Conservation (phyloP, 257 asterid genomes). For the Osmanthus fragrans region DNA sequence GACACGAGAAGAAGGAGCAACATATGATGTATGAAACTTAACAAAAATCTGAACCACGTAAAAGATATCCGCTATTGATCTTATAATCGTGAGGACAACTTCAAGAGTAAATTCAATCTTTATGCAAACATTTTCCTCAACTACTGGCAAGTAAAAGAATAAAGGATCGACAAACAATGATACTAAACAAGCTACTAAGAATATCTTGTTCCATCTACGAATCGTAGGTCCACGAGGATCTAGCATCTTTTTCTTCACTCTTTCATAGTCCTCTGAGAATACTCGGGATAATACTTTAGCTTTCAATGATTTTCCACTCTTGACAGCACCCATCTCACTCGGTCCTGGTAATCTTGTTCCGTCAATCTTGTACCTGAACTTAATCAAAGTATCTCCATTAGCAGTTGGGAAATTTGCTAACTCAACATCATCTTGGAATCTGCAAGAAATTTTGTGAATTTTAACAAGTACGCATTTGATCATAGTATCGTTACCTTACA, state of each 20-base stretch:
- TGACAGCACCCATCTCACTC: constrained; percentile 35
- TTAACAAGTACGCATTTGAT: too few relatives aligned
- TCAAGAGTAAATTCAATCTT: constrained; percentile 68
- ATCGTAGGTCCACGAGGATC: constrained; percentile 88
- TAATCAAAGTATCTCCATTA: constrained; percentile 49
- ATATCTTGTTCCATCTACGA: constrained; percentile 87
- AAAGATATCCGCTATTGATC: constrained; percentile 77
- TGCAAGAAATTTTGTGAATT: constrained; percentile 27
- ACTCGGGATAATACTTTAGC: constrained; percentile 81
- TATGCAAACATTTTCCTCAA: constrained; percentile 56
- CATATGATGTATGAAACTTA: constrained; percentile 76
- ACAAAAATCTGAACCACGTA: constrained; percentile 72
- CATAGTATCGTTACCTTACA: background rate
- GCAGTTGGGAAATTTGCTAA: constrained; percentile 37
- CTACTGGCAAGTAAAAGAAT: constrained; percentile 80
- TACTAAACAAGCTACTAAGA: constrained; percentile 78
- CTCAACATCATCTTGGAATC: constrained; percentile 67
- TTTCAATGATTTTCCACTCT: constrained; percentile 52
- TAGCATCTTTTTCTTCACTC: constrained; percentile 65
- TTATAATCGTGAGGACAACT: constrained; percentile 56
- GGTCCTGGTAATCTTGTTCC: constrained; percentile 42
- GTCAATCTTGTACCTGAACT: constrained; percentile 61
- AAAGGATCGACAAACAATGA: constrained; percentile 92
- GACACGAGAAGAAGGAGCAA: constrained; percentile 97
- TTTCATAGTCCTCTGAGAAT: constrained; percentile 88